phyloP scores from a whole-genome alignment of 2,329 filamentous ascomycete species.

The Coccinonectria pachysandricola region DNA sequence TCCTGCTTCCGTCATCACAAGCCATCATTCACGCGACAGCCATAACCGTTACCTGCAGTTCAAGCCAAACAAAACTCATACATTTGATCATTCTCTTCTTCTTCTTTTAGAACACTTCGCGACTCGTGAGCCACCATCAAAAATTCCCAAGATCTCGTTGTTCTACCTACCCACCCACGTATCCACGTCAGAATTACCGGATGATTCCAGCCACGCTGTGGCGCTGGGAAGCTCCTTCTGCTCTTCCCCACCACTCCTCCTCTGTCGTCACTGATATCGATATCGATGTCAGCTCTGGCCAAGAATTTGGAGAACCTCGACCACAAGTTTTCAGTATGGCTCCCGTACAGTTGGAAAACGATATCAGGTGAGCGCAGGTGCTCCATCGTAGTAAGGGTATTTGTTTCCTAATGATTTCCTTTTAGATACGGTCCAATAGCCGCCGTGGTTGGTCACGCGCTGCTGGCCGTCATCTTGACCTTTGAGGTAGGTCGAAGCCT shows the following conservation, averaged over 20 bases:
- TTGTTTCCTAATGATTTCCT: constrained; percentile 1
- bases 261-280: constrained; percentile 2
- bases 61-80: too few relatives aligned
- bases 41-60: too few relatives aligned
- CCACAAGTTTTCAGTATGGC: constrained; percentile 12
- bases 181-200: too few relatives aligned
- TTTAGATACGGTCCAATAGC: constrained; percentile 9
- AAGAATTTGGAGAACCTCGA: too few relatives aligned
- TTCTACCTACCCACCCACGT: too few relatives aligned
- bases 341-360: constrained; percentile 14
- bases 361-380: constrained; percentile 10
- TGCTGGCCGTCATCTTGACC: constrained; percentile 9
- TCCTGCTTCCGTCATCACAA: too few relatives aligned
- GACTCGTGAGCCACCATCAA: too few relatives aligned
- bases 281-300: constrained; percentile 1
- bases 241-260: neutral
- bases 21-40: too few relatives aligned
- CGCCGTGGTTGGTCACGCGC: constrained; percentile 11
- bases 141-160: too few relatives aligned
- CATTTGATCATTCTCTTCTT: too few relatives aligned
- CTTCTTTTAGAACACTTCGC: too few relatives aligned
- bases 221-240: constrained; percentile 2
- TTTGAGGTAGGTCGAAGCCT: constrained; percentile 14
- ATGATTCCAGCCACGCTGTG: constrained; percentile 7
- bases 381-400: too few relatives aligned